Evolutionary conservation across 2,329 filamentous ascomycete genomes (phyloP).

Genomic region (Annulohypoxylon truncatum): DNA sequence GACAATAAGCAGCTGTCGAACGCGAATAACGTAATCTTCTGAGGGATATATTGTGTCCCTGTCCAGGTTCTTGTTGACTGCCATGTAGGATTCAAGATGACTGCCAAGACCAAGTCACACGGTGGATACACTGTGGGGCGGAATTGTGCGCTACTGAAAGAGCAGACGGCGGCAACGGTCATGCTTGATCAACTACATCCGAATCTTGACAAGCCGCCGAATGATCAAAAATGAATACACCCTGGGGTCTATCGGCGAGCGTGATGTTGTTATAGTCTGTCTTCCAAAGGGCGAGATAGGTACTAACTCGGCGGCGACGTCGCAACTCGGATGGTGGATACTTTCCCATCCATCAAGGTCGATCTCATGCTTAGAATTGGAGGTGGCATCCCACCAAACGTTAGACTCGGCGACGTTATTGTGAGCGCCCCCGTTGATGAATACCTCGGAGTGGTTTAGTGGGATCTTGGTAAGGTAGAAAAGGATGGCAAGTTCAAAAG

Average conservation of each 20-base stretch:
- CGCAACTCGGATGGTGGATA: slow-evolving; percentile 47
- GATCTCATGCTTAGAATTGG: slow-evolving; percentile 44
- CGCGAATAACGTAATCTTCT: not conserved
- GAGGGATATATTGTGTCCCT: not conserved
- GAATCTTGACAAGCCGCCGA: not conserved
- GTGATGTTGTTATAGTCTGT: slow-evolving; percentile 45
- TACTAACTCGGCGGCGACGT: slow-evolving; percentile 50
- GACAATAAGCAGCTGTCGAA: not conserved
- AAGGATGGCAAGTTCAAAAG: not conserved
- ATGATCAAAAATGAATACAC: not conserved
- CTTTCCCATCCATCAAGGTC: slow-evolving; percentile 52
- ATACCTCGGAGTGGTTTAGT: not conserved
- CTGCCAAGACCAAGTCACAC: not conserved
- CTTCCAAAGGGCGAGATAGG: slow-evolving; percentile 48
- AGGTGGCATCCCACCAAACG: not conserved
- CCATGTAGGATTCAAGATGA: not conserved
- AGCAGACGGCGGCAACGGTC: not conserved
- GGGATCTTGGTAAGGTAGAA: not conserved
- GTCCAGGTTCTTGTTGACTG: not conserved
- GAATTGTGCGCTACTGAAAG: not conserved
- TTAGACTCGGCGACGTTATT: not conserved
- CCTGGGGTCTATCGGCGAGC: not conserved
- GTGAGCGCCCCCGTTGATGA: not conserved
- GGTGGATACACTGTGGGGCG: not conserved
- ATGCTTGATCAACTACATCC: not conserved